Percentiles rank a stretch among this genome's conserved stretches.
These are phyloP conservation scores for Saccharomycopsis babjevae DNA, from an alignment of 805 yeast species.

Conservation along the genomic window DNA sequence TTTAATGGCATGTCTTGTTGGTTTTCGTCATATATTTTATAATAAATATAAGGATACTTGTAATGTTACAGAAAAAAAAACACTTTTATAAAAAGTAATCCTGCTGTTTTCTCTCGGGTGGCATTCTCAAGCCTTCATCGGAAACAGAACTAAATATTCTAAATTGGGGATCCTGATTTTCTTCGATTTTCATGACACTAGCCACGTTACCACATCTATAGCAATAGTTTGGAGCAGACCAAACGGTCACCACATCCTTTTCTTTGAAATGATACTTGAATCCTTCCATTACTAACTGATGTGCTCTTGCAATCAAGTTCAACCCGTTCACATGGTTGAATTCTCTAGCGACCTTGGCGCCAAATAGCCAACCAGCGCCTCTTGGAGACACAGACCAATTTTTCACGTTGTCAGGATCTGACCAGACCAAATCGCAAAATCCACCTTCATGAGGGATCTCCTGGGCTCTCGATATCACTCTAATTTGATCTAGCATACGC, in stretches of 20 bases:
- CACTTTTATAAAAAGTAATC: constrained; percentile 23
- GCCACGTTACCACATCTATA: constrained; percentile 98
- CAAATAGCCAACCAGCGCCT: constrained; percentile 98
- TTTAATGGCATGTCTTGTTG: neutral
- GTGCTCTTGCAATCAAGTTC: constrained; percentile 87
- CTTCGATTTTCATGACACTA: constrained; percentile 93
- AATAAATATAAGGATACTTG: neutral
- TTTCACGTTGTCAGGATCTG: constrained; percentile 95
- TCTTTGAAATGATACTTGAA: constrained; percentile 94
- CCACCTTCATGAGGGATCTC: constrained; percentile 99
- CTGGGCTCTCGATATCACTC: constrained; percentile 91
- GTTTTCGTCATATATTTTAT: neutral
- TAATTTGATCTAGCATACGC: constrained; percentile 91
- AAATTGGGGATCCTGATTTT: constrained; percentile 76
- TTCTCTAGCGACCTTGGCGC: constrained; percentile 87
- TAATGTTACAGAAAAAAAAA: neutral
- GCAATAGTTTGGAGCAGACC: constrained; percentile 97
- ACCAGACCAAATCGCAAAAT: constrained; percentile 94
- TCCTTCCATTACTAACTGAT: constrained; percentile 97
- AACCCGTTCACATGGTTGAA: constrained; percentile 92
- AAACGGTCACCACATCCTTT: constrained; percentile 92
- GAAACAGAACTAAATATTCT: constrained; percentile 94
- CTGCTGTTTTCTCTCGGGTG: constrained; percentile 27
- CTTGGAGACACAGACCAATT: constrained; percentile 98
- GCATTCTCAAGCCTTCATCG: constrained; percentile 43